phyloP scores from a whole-genome alignment of 1,284 basidiomycete species.

The Cutaneotrichosporon mucoides region DNA sequence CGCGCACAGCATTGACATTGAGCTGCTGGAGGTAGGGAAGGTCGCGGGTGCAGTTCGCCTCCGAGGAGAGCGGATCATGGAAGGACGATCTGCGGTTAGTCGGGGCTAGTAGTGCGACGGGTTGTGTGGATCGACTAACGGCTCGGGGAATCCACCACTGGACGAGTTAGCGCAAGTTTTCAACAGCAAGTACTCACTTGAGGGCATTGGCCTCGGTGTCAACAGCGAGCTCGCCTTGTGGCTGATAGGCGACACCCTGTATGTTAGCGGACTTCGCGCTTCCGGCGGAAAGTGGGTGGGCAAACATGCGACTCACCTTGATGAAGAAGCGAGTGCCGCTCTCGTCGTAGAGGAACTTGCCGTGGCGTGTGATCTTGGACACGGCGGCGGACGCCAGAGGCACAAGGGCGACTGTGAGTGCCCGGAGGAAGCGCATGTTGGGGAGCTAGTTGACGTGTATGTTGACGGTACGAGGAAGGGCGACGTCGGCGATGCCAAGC shows the following conservation, averaged over 20 bases:
- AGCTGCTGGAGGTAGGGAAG: constrained; percentile 63
- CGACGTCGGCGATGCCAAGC: no score
- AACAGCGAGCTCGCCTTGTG: constrained; percentile 60
- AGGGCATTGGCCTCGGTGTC: constrained; percentile 54
- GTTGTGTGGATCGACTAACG: constrained; percentile 21
- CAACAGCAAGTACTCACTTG: constrained; percentile 30
- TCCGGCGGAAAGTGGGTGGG: no score
- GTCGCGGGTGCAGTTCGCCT: constrained; percentile 69
- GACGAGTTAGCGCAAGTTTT: not conserved
- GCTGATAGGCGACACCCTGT: constrained; percentile 79
- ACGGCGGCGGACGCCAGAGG: constrained; percentile 28
- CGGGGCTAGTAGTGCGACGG: not conserved
- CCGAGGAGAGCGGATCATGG: constrained; percentile 67
- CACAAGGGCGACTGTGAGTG: constrained; percentile 15
- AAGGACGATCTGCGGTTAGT: constrained; percentile 32
- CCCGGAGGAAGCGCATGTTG: constrained; percentile 14
- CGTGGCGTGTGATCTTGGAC: constrained; percentile 42
- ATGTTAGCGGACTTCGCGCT: constrained; percentile 4
- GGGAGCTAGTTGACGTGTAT: no score
- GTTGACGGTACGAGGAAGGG: no score
- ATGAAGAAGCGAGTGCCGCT: constrained; percentile 78
- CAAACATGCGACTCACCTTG: constrained; percentile 52
- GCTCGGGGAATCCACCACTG: constrained; percentile 65
- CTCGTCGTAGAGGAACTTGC: constrained; percentile 69
- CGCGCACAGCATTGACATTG: constrained; percentile 62